Conservation (phyloP, 192 early-diverging fungal species). For the Rhizophagus clarus region DNA sequence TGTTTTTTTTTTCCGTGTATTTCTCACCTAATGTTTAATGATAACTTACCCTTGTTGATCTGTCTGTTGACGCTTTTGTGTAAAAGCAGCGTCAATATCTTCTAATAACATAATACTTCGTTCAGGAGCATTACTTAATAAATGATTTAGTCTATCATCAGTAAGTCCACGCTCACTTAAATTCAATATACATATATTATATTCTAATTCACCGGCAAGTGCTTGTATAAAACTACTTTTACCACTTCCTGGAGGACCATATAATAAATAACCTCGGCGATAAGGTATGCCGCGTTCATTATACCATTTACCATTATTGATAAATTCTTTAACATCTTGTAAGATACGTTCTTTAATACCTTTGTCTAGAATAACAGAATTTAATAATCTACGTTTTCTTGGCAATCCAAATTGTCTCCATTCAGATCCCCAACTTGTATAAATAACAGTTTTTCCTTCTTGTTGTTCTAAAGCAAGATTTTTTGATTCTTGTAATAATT, state of each 20-base stretch:
- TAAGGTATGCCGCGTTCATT: slow-evolving; percentile 87
- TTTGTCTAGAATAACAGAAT: slow-evolving; percentile 74
- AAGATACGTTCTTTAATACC: slow-evolving; percentile 69
- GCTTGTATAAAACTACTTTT: slow-evolving; percentile 95
- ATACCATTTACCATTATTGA: slow-evolving; percentile 82
- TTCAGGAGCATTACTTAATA: slow-evolving; percentile 78
- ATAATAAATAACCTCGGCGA: slow-evolving; percentile 83
- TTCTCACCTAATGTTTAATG: neutral
- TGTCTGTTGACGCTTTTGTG: slow-evolving; percentile 59
- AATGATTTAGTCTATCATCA: slow-evolving; percentile 80
- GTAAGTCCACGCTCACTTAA: slow-evolving; percentile 80
- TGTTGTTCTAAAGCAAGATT: slow-evolving; percentile 81
- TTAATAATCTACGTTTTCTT: slow-evolving; percentile 69
- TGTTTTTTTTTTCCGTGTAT: too few relatives aligned
- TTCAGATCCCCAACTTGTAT: slow-evolving; percentile 92
- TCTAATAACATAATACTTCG: slow-evolving; percentile 80
- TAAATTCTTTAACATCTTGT: slow-evolving; percentile 72
- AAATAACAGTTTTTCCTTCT: slow-evolving; percentile 95
- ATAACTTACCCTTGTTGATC: slow-evolving; percentile 67
- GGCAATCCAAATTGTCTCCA: slow-evolving; percentile 97
- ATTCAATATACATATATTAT: slow-evolving; percentile 89
- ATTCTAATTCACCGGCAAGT: slow-evolving; percentile 82
- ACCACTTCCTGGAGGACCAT: slow-evolving; percentile 88
- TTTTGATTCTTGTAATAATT: slow-evolving; percentile 82
- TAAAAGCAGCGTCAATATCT: slow-evolving; percentile 86